Evolutionary conservation across 768 basidiomycete genomes (phyloP).

Genomic region (Hypsizygus marmoreus): DNA sequence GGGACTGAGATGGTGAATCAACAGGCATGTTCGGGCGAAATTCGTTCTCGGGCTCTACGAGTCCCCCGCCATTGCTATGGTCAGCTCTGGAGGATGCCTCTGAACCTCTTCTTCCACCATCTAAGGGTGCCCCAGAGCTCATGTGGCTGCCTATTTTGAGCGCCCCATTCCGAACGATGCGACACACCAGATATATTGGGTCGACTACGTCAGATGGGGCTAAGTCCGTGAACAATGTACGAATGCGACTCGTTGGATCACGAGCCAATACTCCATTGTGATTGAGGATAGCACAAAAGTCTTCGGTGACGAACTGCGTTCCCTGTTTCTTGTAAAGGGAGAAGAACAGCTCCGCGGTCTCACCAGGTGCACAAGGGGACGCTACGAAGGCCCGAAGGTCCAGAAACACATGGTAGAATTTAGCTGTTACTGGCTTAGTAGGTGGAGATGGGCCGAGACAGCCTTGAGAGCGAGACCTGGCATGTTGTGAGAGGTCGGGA

Average conservation of each 20-base stretch:
- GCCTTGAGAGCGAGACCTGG: slow-evolving; percentile 41
- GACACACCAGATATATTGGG: slow-evolving; percentile 86
- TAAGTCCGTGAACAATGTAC: slow-evolving; percentile 90
- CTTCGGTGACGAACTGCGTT: slow-evolving; percentile 88
- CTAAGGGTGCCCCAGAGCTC: slow-evolving; percentile 46
- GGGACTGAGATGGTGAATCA: slow-evolving; percentile 53
- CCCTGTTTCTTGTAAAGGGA: slow-evolving; percentile 88
- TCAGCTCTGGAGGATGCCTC: slow-evolving; percentile 48
- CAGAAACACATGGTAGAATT: slow-evolving; percentile 88
- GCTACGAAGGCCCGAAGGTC: slow-evolving; percentile 93
- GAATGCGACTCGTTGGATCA: slow-evolving; percentile 72
- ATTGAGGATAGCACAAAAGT: slow-evolving; percentile 87
- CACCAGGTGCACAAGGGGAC: slow-evolving; percentile 85
- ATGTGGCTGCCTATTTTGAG: slow-evolving; percentile 70
- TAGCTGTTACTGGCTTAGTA: slow-evolving; percentile 48
- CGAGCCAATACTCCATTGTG: slow-evolving; percentile 89
- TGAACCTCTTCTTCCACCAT: slow-evolving; percentile 53
- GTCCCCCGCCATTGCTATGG: slow-evolving; percentile 25
- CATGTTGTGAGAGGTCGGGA: slow-evolving; percentile 51
- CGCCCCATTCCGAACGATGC: slow-evolving; percentile 85
- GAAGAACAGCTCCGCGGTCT: slow-evolving; percentile 92
- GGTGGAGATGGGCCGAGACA: slow-evolving; percentile 29
- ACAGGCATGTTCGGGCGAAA: slow-evolving; percentile 11
- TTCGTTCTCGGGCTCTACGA: slow-evolving; percentile 4
- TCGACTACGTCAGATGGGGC: slow-evolving; percentile 83